These are phyloP conservation scores for Saxophila tyrrhenica DNA, from an alignment of 495 filamentous ascomycete genomes.

Conservation along the genomic window DNA sequence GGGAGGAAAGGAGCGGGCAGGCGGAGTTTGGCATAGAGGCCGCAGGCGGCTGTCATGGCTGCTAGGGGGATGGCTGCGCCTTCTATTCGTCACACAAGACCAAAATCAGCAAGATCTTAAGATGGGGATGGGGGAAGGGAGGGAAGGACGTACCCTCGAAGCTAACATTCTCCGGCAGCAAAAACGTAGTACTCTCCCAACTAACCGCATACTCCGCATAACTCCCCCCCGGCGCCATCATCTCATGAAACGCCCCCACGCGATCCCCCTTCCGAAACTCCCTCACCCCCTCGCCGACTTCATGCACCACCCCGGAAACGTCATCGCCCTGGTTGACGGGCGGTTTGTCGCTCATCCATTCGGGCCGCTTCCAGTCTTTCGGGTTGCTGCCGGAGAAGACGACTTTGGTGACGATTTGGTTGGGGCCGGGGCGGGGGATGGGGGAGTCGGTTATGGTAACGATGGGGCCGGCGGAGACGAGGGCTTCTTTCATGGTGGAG, in stretches of 20 bases:
- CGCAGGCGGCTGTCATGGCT: slow-evolving; percentile 61
- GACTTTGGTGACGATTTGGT: slow-evolving; percentile 61
- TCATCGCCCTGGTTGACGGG: slow-evolving; percentile 55
- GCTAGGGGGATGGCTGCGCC: slow-evolving; percentile 63
- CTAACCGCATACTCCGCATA: slow-evolving; percentile 65
- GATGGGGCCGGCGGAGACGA: slow-evolving; percentile 40
- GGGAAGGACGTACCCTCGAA: slow-evolving; percentile 47
- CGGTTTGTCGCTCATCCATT: slow-evolving; percentile 14
- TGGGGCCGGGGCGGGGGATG: slow-evolving; percentile 47
- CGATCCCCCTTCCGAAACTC: slow-evolving; percentile 58
- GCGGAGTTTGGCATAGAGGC: slow-evolving; percentile 44
- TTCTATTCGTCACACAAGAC: slow-evolving; percentile 32
- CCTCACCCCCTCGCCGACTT: slow-evolving; percentile 47
- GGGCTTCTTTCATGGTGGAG: slow-evolving; percentile 52
- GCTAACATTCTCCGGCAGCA: slow-evolving; percentile 47
- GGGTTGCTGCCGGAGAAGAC: slow-evolving; percentile 61
- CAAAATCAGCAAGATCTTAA: background rate
- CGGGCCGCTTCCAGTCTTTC: slow-evolving; percentile 47
- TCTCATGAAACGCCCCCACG: slow-evolving; percentile 61
- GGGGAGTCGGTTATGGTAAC: slow-evolving; percentile 53
- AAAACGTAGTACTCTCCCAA: slow-evolving; percentile 56
- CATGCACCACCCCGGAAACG: slow-evolving; percentile 55
- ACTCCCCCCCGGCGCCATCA: slow-evolving; percentile 42
- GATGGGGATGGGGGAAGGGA: background rate
- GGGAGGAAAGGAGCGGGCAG: slow-evolving; percentile 57